Base-by-base conservation (phyloP, 2,329 filamentous ascomycete species). In the Colletotrichum salicis region DNA sequence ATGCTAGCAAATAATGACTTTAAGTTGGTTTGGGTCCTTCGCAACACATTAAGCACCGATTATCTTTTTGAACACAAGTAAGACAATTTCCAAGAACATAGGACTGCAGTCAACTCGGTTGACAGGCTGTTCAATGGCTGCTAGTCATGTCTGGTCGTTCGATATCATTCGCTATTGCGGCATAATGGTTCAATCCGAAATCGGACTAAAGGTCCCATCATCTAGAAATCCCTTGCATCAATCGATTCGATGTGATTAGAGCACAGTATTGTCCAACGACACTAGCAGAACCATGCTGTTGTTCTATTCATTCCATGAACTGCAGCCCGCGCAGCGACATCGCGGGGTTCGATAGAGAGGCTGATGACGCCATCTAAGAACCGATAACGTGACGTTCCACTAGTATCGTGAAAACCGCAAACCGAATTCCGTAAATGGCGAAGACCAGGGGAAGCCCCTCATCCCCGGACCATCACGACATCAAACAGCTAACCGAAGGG, bases 301-400 rank as follows among this genome's bases (percentile, higher is more conserved):
- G n/a, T 22, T 19, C 2, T 8, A 52, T 4, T 22, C 4, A 19
- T 11, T 11, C 8, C 13, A 4, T 29, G 11, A 29, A 24, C 29
- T 3, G 4, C 10, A 3, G 3, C 10, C 33, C 4, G 24, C 8
- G 33, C 12, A 59, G 58, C 45, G 59, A 59, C 64, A 41, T 68
- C 69, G 59, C 33, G 35, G 64, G 12, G 69, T 59, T 60, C n/a
- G n/a, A 4, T 54, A 24, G 35, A 24, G 12, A 10, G 33, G 29
- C 22, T n/a, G 54, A 71, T 71, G 64, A 68, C 58, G 69, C 69
- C 52, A 71, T 68, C 52, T 31, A n/a, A 15, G 41, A 59, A 35
- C 33, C 27, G 45, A 68, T 68, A 71, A 48, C 64, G 69, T 68
- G 64, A 68, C 54, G 27, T 68, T 68, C 64, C 41, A 68, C 58